These are phyloP conservation scores for Rhodamnia argentea DNA, from an alignment of 345 rosid genomes.

Conservation along the genomic window DNA sequence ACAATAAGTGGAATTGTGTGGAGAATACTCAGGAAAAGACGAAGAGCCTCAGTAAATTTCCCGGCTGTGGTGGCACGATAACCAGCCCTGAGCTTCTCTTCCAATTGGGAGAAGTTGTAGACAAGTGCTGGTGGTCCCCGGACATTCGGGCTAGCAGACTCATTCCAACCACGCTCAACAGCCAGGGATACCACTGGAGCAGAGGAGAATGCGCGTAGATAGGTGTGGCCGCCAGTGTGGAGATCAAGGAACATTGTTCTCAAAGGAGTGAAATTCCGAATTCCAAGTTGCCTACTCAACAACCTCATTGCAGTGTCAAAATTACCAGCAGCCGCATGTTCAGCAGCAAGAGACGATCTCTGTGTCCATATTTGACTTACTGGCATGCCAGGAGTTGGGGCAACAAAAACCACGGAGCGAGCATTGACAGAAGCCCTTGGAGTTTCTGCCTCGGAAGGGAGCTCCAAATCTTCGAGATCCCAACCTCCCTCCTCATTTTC, in stretches of 20 bases:
- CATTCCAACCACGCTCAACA: constrained; percentile 76
- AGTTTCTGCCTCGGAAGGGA: constrained; percentile 80
- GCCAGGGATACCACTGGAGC: constrained; percentile 75
- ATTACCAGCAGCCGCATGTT: constrained; percentile 88
- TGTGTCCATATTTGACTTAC: constrained; percentile 87
- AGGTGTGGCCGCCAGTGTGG: constrained; percentile 69
- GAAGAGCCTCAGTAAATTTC: constrained; percentile 68
- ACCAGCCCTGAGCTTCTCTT: constrained; percentile 89
- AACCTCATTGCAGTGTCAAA: constrained; percentile 90
- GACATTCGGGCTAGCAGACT: constrained; percentile 70
- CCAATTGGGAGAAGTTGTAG: constrained; percentile 67
- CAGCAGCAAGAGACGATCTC: constrained; percentile 83
- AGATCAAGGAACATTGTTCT: constrained; percentile 70
- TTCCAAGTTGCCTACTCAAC: constrained; percentile 86
- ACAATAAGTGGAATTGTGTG: constrained; percentile 87
- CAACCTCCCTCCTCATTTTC: constrained; percentile 77
- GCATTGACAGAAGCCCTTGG: constrained; percentile 48
- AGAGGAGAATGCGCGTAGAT: constrained; percentile 67
- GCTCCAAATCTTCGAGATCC: constrained; percentile 90
- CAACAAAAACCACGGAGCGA: constrained; percentile 61
- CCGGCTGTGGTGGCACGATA: constrained; percentile 86
- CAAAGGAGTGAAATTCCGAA: constrained; percentile 65
- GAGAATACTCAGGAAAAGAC: constrained; percentile 63
- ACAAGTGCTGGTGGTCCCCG: constrained; percentile 83
- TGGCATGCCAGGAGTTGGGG: constrained; percentile 86